phyloP scores from a whole-genome alignment of 805 yeast genomes.

The Nakazawaea anatomiae region DNA sequence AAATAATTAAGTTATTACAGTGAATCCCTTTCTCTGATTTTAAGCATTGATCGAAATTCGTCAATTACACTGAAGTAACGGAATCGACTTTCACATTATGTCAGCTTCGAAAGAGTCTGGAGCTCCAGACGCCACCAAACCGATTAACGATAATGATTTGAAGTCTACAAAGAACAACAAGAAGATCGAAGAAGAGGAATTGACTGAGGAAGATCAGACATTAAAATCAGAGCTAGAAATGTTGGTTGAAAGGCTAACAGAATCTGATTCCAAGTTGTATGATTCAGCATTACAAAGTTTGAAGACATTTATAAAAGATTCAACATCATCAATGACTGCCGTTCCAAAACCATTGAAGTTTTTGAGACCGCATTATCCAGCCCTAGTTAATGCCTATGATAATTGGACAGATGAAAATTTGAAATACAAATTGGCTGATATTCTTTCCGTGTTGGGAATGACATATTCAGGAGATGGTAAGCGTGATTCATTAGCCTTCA shows the following conservation, averaged over 20 bases:
- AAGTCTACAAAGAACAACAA: slow-evolving; percentile 18
- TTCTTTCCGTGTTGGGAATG: slow-evolving; percentile 91
- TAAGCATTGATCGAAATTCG: neutral
- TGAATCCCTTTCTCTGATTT: neutral
- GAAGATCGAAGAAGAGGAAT: slow-evolving; percentile 61
- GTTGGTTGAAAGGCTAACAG: slow-evolving; percentile 74
- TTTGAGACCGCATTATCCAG: slow-evolving; percentile 77
- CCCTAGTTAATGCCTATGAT: slow-evolving; percentile 59
- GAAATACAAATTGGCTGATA: slow-evolving; percentile 68
- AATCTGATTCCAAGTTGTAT: slow-evolving; percentile 46
- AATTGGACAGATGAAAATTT: slow-evolving; percentile 52
- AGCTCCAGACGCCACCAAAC: slow-evolving; percentile 7
- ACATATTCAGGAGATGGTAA: slow-evolving; percentile 81
- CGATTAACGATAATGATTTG: neutral
- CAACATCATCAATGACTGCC: slow-evolving; percentile 98
- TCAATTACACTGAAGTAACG: neutral
- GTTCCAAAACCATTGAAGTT: slow-evolving; percentile 98
- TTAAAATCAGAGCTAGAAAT: slow-evolving; percentile 81
- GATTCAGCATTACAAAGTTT: slow-evolving; percentile 59
- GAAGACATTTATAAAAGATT: slow-evolving; percentile 76
- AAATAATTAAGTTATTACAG: neutral
- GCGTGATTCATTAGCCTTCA: slow-evolving; percentile 73
- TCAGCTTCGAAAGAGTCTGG: slow-evolving; percentile 7
- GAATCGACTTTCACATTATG: neutral
- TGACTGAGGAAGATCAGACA: slow-evolving; percentile 89